phyloP scores from a whole-genome alignment of 73 alveolate species.

The Paramecium biaurelia region DNA sequence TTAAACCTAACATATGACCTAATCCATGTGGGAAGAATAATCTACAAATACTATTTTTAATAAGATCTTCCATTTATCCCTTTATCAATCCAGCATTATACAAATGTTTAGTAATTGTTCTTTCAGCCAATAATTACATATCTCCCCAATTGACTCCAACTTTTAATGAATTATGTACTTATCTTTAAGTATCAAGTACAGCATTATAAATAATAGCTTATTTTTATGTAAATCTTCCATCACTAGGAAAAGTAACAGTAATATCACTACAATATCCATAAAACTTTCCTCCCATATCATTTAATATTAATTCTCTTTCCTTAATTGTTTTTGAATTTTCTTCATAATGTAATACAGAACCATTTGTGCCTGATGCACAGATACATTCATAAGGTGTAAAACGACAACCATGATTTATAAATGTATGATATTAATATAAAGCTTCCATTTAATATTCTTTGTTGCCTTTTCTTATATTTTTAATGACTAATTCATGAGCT shows the following conservation, averaged over 20 bases:
- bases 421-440: conserved; percentile 72
- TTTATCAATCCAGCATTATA: conserved; percentile 83
- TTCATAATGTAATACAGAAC: conserved; percentile 87
- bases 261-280: conserved; percentile 97
- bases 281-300: conserved; percentile 88
- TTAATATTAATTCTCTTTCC: conserved; percentile 75
- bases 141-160: conserved; percentile 96
- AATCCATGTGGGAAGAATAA: conserved; percentile 99
- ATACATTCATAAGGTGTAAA: conserved; percentile 83
- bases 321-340: conserved; percentile 76
- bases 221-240: conserved; percentile 87
- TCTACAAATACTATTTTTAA: conserved; percentile 84
- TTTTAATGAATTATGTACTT: conserved; percentile 79
- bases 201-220: conserved; percentile 82
- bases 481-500: conserved; percentile 84
- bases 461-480: conserved; percentile 79
- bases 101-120: conserved; percentile 86
- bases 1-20: conserved; percentile 97
- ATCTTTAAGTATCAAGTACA: conserved; percentile 86
- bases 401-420: conserved; percentile 77
- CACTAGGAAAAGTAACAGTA: conserved; percentile 93
- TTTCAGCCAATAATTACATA: conserved; percentile 97
- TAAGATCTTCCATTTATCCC: conserved; percentile 86
- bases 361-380: conserved; percentile 87
- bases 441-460: conserved; percentile 84